Evolutionary conservation across 805 yeast genomes (phyloP), one percentile per base, ranked within the genome.

Genomic region (Jamesozyma rosinii): DNA sequence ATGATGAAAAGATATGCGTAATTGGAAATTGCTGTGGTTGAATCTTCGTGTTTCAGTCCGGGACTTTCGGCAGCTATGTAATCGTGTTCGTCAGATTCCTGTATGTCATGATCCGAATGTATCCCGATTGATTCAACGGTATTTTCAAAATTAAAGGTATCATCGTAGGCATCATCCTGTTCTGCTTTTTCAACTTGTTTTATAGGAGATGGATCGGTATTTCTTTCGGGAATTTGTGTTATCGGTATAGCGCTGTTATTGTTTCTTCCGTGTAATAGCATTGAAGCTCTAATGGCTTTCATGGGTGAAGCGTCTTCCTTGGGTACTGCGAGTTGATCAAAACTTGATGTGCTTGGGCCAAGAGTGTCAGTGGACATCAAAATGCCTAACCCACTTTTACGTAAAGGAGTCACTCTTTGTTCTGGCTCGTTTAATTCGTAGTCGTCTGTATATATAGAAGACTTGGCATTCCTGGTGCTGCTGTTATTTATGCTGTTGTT

Each of bases 1-100:
- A 70, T 61, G 2, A 79, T 70, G 49, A 79, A 80, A 19, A 79
- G 56, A 13, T 75, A 68, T 1, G 46, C 45, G 20, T 43, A 46
- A 32, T 46, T 32, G 14, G 46, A 39, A 24, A 24, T 6, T n/a
- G 33, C 19, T 24, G 35, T 40, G 9, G 26, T 8, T 20, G 26
- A 31, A 3, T 21, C 29, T 5, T 22, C 30, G 22, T 35, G 11
- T 22, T 35, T 13, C 21, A 22, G 5, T 11, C 13, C 18, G 6
- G 11, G 29, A 20, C 22, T 35, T 8, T n/a, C 6, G 8, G 37
- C n/a, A 6, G 37, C 11, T 18, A 22, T 1, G 42, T 24, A 29
- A 13, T 36, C n/a, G 35, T 44, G 19, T 44, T 29, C 4, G 34
- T 13, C 3, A 5, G 9, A 8, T 31, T 31, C 17, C n/a, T 44